Evolutionary conservation across 306 rosid species (phyloP), one percentile per base, ranked within the genome.

Genomic region (Cucurbita maxima): DNA sequence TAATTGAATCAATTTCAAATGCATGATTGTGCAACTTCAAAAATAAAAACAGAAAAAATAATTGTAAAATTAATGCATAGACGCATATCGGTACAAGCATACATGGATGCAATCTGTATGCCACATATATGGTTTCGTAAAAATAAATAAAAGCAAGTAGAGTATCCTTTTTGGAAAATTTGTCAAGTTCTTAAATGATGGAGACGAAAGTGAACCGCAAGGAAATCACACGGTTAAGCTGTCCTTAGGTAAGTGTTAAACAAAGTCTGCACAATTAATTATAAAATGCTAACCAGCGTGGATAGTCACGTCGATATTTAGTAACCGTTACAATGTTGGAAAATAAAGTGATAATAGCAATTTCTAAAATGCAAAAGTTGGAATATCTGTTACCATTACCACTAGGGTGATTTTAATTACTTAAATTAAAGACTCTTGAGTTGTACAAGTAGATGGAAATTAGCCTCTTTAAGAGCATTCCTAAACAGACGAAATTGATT

Each of bases 371-470:
- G 43, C 58, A 69, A 48, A 48, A 69, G 73, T 45, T 22, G 73
- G 73, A 69, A 69, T 22, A 48, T 48, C 41, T 69, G 73, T 22
- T 69, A 45, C 71, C 40, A 67, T 67, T 45, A 67, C 72, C 38
- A 67, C 72, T 67, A 67, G 18, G 40, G 52, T 45, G 55, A 67
- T 43, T 67, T 67, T 67, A 40, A 67, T 67, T 67, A 48, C 58
- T 69, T 25, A 7, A 45, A 47, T 69, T 69, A 22, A 69, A 69
- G 57, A 69, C 73, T 13, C 72, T 48, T 48, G 73, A 25, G 73
- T 69, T 69, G 73, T 48, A 69, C 73, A 25, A 69, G 58, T 47
- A 69, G 73, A 69, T 69, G 73, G 73, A 69, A 69, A 57, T 48
- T 69, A 30, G 73, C 57, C 73, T 25, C 73, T 69, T 69, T 47